Evolutionary conservation across 768 basidiomycete genomes (phyloP), one percentile per base, ranked within the genome.

Genomic region (Trametes cingulata): DNA sequence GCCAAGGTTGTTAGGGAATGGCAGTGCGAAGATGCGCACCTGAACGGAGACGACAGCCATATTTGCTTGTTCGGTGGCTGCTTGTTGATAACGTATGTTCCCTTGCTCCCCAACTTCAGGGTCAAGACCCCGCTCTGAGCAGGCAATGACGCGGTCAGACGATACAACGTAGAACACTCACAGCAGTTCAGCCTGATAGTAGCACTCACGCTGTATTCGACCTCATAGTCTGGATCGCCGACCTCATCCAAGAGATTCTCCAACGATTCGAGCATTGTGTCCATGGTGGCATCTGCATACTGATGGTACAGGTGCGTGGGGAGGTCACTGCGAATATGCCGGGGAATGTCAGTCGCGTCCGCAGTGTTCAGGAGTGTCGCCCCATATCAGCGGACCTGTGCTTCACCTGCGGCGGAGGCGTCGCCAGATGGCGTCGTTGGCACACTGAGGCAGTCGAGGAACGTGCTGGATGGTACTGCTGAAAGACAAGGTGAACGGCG

Each of bases 31-130:
- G 43, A 12, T 50, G 70, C 77, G 39, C 64, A 93, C 94, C 91
- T 93, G 65, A 85, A 71, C 0, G 95, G 95, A 9, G 91, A 93
- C 4, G 93, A 95, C 19, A 97, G 79, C 95, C 95, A 97, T 66
- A 97, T 96, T 71, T 97, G 95, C 76, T 93, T 93, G 72, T 97
- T 97, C 6, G 95, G 95, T 12, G 95, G 95, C 71, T 97, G 95
- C 78, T 96, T 97, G 75, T 97, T 97, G 75, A 97, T 88, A 27
- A 96, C 95, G 75, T 96, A 97, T 12, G 91, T 96, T 14, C 93
- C 93, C 56, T 86, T 76, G 40, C 80, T 75, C 29, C 87, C 93
- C 15, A 95, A 78, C 49, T 78, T 79, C 43, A 96, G 82, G 0
- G 94, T 97, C 35, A 97, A 72, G 29, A 97, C 95, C n/a, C 95